These are phyloP conservation scores for Starmera pachycereana DNA, from an alignment of 805 yeast species.

Conservation along the genomic window DNA sequence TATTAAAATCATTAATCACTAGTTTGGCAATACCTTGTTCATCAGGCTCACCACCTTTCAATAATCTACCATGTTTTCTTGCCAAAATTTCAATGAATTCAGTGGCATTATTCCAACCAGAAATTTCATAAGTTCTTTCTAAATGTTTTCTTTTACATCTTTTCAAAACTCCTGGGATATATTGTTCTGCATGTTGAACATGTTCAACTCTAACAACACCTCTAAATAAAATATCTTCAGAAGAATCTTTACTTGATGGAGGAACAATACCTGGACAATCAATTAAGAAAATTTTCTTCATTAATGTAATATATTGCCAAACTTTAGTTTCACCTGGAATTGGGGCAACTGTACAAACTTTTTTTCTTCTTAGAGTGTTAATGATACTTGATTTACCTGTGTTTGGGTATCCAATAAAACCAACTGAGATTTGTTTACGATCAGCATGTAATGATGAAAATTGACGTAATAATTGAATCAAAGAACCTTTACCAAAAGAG, in stretches of 20 bases:
- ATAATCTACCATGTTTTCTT: constrained; percentile 81
- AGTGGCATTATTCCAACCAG: constrained; percentile 73
- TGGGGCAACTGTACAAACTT: constrained; percentile 95
- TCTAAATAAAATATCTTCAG: constrained; percentile 84
- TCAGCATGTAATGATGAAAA: constrained; percentile 85
- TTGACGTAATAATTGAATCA: constrained; percentile 88
- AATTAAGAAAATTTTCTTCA: constrained; percentile 90
- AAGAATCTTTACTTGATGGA: constrained; percentile 81
- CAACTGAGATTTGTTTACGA: constrained; percentile 93
- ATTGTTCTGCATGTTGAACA: constrained; percentile 91
- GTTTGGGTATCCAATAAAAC: constrained; percentile 95
- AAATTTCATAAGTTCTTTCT: constrained; percentile 90
- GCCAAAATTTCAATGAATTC: constrained; percentile 89
- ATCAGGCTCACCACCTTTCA: constrained; percentile 98
- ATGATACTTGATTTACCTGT: constrained; percentile 97
- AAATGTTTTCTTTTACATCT: constrained; percentile 85
- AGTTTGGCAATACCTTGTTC: constrained; percentile 87
- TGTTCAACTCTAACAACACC: constrained; percentile 99
- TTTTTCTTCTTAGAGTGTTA: constrained; percentile 86
- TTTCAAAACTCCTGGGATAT: constrained; percentile 73
- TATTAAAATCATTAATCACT: constrained; percentile 85
- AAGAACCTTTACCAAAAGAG: constrained; percentile 95
- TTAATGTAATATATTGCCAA: constrained; percentile 96
- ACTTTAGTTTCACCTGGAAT: constrained; percentile 98
- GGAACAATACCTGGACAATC: constrained; percentile 99